A percentile compares a stretch with the other conserved stretches of the same genome.
phyloP scores from a whole-genome alignment of 192 early-diverging fungal species.

The Geranomyces variabilis region DNA sequence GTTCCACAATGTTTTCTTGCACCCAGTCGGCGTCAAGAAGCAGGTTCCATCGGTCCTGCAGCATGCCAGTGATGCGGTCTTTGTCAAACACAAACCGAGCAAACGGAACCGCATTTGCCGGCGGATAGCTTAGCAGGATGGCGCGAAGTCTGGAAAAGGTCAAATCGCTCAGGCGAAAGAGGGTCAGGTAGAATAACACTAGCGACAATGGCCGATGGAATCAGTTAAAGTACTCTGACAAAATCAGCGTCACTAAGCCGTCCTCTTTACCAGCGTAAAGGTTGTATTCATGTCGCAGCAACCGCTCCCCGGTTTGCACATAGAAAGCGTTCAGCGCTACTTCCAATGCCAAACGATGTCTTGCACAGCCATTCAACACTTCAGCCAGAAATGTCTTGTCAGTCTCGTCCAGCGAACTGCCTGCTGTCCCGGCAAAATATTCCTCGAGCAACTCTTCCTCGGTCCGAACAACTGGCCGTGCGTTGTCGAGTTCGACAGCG shows the following conservation, averaged over 20 bases:
- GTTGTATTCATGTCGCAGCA: constrained; percentile 47
- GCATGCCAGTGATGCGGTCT: constrained; percentile 25
- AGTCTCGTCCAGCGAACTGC: constrained; percentile 34
- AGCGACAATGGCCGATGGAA: background rate
- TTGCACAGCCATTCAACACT: constrained; percentile 46
- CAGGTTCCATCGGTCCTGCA: constrained; percentile 6
- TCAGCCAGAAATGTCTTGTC: constrained; percentile 48
- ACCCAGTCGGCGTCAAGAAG: constrained; percentile 42
- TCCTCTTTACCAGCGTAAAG: constrained; percentile 42
- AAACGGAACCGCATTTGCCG: constrained; percentile 35
- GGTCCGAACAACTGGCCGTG: constrained; percentile 34
- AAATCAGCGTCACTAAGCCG: background rate
- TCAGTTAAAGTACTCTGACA: background rate
- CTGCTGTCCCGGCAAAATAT: constrained; percentile 29
- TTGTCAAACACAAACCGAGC: constrained; percentile 51
- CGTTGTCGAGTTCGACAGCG: constrained; percentile 16
- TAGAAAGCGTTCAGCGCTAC: constrained; percentile 48
- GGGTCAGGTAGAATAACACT: constrained; percentile 50
- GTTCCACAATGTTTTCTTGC: constrained; percentile 40
- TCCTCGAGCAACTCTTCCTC: constrained; percentile 46
- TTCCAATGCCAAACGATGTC: constrained; percentile 43
- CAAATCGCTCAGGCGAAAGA: constrained; percentile 46
- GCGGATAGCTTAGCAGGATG: constrained; percentile 41
- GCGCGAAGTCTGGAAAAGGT: constrained; percentile 39
- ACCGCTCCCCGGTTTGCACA: constrained; percentile 38